These are phyloP conservation scores for Fraxinus sp. DNA, from an alignment of 305 asterid species.

Conservation along the genomic window DNA sequence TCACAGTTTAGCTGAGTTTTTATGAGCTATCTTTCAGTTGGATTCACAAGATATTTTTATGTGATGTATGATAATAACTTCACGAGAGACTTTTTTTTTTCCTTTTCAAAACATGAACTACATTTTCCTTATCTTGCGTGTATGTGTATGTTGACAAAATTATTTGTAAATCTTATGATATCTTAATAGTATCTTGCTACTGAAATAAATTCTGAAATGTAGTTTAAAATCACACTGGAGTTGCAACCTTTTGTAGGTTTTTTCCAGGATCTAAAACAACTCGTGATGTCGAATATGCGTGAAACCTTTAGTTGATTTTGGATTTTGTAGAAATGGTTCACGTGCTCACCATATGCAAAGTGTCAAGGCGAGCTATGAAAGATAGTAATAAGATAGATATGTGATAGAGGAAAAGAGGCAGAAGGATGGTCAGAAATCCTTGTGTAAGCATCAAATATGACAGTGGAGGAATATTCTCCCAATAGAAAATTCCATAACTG, in stretches of 20 bases:
- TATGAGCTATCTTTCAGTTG: not conserved
- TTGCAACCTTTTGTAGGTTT: not conserved
- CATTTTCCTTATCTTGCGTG: not conserved
- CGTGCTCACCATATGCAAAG: not conserved
- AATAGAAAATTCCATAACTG: not conserved
- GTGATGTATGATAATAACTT: not conserved
- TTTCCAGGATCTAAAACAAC: not conserved
- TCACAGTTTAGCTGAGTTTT: not conserved
- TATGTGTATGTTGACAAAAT: not conserved
- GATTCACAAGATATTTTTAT: not conserved
- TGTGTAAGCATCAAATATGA: not conserved
- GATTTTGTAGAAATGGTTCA: not conserved
- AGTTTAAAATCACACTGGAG: not conserved
- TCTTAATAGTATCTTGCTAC: not conserved
- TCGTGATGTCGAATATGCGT: not conserved
- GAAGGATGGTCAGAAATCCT: not conserved
- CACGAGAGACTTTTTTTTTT: not conserved
- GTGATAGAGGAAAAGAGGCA: not conserved
- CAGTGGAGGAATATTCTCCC: not conserved
- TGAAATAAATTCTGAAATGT: not conserved
- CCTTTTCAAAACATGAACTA: not conserved
- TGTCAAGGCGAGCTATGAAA: not conserved
- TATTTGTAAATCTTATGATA: not conserved
- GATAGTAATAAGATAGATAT: not conserved
- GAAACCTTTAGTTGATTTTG: not conserved